A percentile compares a stretch with the other conserved stretches of the same genome.
phyloP scores from a whole-genome alignment of 2,329 filamentous ascomycete species.

The Escovopsis weberi region DNA sequence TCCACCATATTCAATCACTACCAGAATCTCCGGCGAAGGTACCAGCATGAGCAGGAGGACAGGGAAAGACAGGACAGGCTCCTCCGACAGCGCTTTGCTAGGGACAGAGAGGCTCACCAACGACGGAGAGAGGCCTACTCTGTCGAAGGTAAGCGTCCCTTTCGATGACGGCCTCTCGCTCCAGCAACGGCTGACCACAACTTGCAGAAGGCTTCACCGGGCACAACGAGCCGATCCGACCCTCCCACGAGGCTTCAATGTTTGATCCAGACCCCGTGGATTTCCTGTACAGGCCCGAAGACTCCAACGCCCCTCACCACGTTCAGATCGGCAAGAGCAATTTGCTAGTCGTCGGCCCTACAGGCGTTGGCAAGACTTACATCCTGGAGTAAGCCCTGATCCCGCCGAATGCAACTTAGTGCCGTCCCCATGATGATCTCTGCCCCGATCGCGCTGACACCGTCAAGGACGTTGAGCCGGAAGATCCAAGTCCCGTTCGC shows the following conservation, averaged over 20 bases:
- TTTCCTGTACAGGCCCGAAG: slow-evolving; percentile 35
- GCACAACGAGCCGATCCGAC: slow-evolving; percentile 32
- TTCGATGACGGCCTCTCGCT: neutral
- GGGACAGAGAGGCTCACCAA: slow-evolving; percentile 47
- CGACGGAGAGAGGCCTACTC: slow-evolving; percentile 49
- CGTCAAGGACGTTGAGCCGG: slow-evolving; percentile 67
- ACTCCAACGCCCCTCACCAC: slow-evolving; percentile 25
- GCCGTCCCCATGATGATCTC: neutral
- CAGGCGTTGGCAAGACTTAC: slow-evolving; percentile 90
- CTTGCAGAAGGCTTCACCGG: slow-evolving; percentile 40
- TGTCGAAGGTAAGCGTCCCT: slow-evolving; percentile 51
- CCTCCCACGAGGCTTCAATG: slow-evolving; percentile 22
- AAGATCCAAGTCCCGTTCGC: slow-evolving; percentile 91
- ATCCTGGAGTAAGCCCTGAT: slow-evolving; percentile 51
- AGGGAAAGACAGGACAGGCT: slow-evolving; percentile 45
- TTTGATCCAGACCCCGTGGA: slow-evolving; percentile 20
- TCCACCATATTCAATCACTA: slow-evolving; percentile 96
- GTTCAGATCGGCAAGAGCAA: slow-evolving; percentile 93
- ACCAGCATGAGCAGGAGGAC: slow-evolving; percentile 60
- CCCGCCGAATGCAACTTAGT: too few species aligned
- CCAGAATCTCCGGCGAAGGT: slow-evolving; percentile 65
- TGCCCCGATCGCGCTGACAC: slow-evolving; percentile 9
- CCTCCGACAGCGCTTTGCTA: slow-evolving; percentile 54
- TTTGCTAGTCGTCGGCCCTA: slow-evolving; percentile 76
- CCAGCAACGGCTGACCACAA: neutral